Percentiles rank a stretch among this genome's conserved stretches.
Conservation (phyloP, 805 yeast genomes). For the Suhomyces kilbournensis region DNA sequence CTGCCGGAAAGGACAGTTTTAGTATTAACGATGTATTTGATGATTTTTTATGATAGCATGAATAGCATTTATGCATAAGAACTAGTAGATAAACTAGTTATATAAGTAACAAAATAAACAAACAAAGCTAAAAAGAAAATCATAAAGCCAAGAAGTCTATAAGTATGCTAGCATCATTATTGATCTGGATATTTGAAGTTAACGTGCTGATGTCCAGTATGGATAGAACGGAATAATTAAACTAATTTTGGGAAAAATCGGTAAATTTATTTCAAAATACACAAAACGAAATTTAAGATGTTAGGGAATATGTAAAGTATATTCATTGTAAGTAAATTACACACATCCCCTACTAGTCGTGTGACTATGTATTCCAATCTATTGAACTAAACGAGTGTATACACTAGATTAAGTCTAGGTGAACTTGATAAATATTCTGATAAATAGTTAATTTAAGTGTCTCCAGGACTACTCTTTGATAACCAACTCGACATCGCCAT, state of each 20-base stretch:
- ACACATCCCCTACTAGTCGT: too few relatives aligned
- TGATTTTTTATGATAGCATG: background rate
- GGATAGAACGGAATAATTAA: too few relatives aligned
- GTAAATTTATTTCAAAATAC: background rate
- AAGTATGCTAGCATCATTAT: too few relatives aligned
- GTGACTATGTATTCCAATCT: too few relatives aligned
- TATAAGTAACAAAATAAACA: background rate
- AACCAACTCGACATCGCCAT: slow-evolving; percentile 46
- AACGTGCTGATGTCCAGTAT: too few relatives aligned
- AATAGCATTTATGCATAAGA: background rate
- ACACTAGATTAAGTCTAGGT: too few relatives aligned
- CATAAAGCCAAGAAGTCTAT: too few relatives aligned
- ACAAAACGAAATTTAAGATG: too few relatives aligned
- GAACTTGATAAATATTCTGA: too few relatives aligned
- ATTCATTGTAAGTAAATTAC: too few relatives aligned
- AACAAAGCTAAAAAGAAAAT: background rate
- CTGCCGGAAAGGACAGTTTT: background rate
- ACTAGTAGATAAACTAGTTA: background rate
- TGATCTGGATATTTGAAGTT: too few relatives aligned
- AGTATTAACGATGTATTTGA: slow-evolving; percentile 2
- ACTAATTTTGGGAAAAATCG: background rate
- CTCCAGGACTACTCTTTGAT: slow-evolving; percentile 37
- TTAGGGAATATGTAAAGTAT: too few relatives aligned
- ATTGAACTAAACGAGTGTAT: background rate
- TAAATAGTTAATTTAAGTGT: background rate